These are phyloP conservation scores for Epichloe sibirici DNA, from an alignment of 2,329 filamentous ascomycete genomes.

Conservation along the genomic window DNA sequence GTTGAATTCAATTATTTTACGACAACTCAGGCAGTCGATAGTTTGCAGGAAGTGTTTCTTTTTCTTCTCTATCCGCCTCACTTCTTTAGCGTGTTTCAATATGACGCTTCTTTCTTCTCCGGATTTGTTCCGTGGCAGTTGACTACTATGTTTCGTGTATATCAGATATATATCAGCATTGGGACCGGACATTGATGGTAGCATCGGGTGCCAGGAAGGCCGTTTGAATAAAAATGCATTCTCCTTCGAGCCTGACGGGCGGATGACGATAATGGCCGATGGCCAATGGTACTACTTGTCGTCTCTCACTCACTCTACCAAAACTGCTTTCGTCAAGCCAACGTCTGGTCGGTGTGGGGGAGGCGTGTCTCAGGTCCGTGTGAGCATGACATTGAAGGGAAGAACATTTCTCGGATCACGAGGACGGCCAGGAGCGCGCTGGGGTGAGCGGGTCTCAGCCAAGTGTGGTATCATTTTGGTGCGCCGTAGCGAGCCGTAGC, in stretches of 20 bases:
- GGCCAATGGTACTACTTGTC: neutral
- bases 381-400: neutral
- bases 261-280: neutral
- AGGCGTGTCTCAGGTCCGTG: neutral
- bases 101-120: no score
- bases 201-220: neutral
- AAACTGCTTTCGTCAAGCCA: neutral
- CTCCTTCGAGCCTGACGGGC: no score
- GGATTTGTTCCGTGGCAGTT: no score
- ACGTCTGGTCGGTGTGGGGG: neutral
- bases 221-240: neutral
- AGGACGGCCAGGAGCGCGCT: neutral
- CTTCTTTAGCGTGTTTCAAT: no score
- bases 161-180: no score
- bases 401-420: constrained; percentile 1
- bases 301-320: neutral
- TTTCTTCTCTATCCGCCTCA: no score
- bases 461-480: neutral
- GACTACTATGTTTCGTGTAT: no score
- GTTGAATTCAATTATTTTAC: neutral
- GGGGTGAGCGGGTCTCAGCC: neutral
- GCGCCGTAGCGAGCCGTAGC: neutral
- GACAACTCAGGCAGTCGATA: neutral
- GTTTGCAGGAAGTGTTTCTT: no score
- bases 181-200: neutral